phyloP scores from a whole-genome alignment of 2,329 filamentous ascomycete genomes.

The Hymenoscyphus repandus region DNA sequence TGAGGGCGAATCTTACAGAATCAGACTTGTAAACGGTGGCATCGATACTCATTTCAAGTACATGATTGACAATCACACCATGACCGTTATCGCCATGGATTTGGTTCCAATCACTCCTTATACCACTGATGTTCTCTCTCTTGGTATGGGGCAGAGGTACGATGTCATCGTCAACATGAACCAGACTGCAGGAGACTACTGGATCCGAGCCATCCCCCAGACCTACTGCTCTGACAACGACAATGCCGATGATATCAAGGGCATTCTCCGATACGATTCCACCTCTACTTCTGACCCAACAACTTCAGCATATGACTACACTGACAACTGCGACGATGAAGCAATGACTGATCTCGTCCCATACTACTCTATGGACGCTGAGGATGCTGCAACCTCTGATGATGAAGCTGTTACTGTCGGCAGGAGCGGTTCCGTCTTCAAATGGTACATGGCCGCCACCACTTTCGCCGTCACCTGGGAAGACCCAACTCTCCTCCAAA shows the following conservation, averaged over 20 bases:
- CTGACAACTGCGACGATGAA: constrained; percentile 14
- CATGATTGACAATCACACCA: constrained; percentile 45
- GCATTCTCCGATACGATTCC: constrained; percentile 1
- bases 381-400: background rate
- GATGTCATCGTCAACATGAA: constrained; percentile 41
- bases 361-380: constrained; percentile 13
- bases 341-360: constrained; percentile 22
- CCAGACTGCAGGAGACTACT: constrained; percentile 35
- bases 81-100: constrained; percentile 60
- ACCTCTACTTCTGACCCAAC: constrained; percentile 2
- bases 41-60: constrained; percentile 38
- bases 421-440: constrained; percentile 30
- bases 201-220: constrained; percentile 43
- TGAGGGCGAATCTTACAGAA: constrained; percentile 36
- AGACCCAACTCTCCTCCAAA: constrained; percentile 15
- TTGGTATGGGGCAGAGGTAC: constrained; percentile 50
- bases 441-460: constrained; percentile 41
- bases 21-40: constrained; percentile 43
- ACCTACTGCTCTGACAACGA: constrained; percentile 1
- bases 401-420: constrained; percentile 11
- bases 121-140: constrained; percentile 49
- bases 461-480: constrained; percentile 33
- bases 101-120: constrained; percentile 56
- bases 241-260: constrained; percentile 1
- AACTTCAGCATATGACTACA: constrained; percentile 7